phyloP scores from a whole-genome alignment of 257 asterid genomes.

The Parsonsia alboflavescens region DNA sequence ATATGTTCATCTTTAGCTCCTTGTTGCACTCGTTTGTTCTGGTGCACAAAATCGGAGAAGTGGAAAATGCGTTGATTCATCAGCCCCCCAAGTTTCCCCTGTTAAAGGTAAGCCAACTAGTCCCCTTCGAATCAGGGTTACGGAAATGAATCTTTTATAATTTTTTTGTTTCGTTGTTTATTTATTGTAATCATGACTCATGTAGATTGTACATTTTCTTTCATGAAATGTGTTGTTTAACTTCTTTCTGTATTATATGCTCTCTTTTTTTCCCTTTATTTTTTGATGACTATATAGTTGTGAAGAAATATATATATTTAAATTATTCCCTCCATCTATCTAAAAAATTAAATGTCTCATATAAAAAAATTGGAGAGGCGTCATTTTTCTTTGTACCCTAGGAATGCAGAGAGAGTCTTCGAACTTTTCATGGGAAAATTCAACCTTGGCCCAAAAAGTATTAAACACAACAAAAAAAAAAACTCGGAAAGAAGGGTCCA shows the following conservation, averaged over 20 bases:
- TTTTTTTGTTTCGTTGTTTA: background rate
- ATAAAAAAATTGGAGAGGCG: no score
- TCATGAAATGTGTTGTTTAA: background rate
- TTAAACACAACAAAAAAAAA: no score
- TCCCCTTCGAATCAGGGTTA: background rate
- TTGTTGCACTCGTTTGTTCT: background rate
- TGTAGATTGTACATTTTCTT: no score
- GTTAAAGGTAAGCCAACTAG: background rate
- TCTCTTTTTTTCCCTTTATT: background rate
- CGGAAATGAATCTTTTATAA: background rate
- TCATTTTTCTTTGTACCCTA: no score
- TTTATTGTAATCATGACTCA: no score
- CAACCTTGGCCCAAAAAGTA: no score
- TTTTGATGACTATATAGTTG: background rate
- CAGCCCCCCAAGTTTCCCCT: background rate
- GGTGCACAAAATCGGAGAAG: background rate
- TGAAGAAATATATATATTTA: no score
- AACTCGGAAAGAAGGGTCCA: no score
- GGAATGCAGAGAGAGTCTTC: no score
- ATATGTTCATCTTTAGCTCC: background rate
- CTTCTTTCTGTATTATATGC: background rate
- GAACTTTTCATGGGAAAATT: no score
- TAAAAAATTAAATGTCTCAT: no score
- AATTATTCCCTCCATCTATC: no score
- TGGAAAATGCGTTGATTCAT: background rate